These are phyloP conservation scores for Zymoseptoria passerinii DNA, from an alignment of 2,329 filamentous ascomycete genomes.

Conservation along the genomic window DNA sequence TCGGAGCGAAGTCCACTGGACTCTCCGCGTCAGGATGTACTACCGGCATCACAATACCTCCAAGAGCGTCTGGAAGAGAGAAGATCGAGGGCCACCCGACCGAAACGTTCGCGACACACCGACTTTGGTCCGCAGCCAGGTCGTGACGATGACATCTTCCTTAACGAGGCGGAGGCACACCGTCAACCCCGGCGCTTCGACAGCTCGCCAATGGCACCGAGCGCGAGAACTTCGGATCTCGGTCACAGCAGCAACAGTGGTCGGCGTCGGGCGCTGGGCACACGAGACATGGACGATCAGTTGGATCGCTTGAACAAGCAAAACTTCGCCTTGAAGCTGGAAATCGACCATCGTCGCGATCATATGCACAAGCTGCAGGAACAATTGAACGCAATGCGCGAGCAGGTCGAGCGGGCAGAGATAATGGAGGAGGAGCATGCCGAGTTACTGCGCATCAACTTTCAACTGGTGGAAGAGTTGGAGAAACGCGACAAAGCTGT, in stretches of 20 bases:
- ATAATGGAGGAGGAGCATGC: slow-evolving; percentile 32
- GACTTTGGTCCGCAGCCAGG: slow-evolving; percentile 25
- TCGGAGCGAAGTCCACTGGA: neutral
- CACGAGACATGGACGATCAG: slow-evolving; percentile 62
- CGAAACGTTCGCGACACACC: slow-evolving; percentile 28
- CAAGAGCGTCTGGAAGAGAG: slow-evolving; percentile 30
- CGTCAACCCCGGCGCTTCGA: slow-evolving; percentile 17
- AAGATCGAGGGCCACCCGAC: slow-evolving; percentile 22
- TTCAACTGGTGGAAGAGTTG: slow-evolving; percentile 51
- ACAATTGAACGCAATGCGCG: slow-evolving; percentile 47
- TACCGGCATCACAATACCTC: slow-evolving; percentile 28
- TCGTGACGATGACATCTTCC: slow-evolving; percentile 31
- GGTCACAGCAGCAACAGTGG: slow-evolving; percentile 14
- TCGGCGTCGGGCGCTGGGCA: slow-evolving; percentile 39
- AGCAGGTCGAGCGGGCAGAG: slow-evolving; percentile 37
- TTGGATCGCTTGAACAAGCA: slow-evolving; percentile 63
- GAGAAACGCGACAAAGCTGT: slow-evolving; percentile 63
- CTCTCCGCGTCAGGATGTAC: slow-evolving; percentile 10
- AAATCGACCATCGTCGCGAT: slow-evolving; percentile 61
- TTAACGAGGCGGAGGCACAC: slow-evolving; percentile 24
- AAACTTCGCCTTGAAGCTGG: slow-evolving; percentile 69
- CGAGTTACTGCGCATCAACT: slow-evolving; percentile 51
- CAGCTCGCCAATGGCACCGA: slow-evolving; percentile 22
- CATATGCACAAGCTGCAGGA: slow-evolving; percentile 53
- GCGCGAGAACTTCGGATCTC: slow-evolving; percentile 10